phyloP scores from a whole-genome alignment of 2,329 filamentous ascomycete species.

The Zasmidium cellare region DNA sequence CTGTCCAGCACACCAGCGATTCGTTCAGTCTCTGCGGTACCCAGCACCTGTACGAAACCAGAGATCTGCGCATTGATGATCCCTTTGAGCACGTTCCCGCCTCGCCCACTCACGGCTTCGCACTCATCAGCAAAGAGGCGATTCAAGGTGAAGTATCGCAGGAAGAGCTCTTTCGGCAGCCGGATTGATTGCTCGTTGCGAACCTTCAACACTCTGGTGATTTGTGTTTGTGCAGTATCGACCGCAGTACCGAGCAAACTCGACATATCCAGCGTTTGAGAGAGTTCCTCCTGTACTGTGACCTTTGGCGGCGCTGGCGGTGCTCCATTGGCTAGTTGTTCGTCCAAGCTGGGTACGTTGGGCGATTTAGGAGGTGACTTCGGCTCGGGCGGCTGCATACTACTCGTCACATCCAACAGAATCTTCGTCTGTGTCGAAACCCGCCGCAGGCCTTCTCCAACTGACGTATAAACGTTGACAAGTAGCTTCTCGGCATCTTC shows the following conservation, averaged over 20 bases:
- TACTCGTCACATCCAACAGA: conserved; percentile 88
- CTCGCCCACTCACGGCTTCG: conserved; percentile 77
- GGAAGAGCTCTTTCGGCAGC: conserved; percentile 67
- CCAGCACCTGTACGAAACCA: conserved; percentile 72
- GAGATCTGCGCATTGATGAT: conserved; percentile 80
- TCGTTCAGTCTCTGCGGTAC: conserved; percentile 70
- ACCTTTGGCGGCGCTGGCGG: conserved; percentile 13
- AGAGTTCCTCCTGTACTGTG: conserved; percentile 67
- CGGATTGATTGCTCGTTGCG: conserved; percentile 71
- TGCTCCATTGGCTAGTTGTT: conserved; percentile 34
- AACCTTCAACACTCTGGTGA: conserved; percentile 75
- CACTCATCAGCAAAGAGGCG: conserved; percentile 83
- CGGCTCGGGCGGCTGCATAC: conserved; percentile 51
- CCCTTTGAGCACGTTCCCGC: conserved; percentile 72
- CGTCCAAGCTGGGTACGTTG: conserved; percentile 44
- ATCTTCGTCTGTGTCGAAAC: conserved; percentile 91
- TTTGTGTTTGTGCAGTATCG: conserved; percentile 71
- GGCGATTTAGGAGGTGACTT: conserved; percentile 46
- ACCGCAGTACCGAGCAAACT: conserved; percentile 78
- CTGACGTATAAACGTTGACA: conserved; percentile 77
- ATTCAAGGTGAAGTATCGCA: conserved; percentile 81
- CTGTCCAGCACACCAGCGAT: conserved; percentile 76
- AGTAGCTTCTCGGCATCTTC: conserved; percentile 84
- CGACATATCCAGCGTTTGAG: conserved; percentile 73
- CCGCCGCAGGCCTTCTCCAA: conserved; percentile 82